These are phyloP conservation scores for Darksidea phi DNA, from an alignment of 495 filamentous ascomycete species.

Conservation along the genomic window DNA sequence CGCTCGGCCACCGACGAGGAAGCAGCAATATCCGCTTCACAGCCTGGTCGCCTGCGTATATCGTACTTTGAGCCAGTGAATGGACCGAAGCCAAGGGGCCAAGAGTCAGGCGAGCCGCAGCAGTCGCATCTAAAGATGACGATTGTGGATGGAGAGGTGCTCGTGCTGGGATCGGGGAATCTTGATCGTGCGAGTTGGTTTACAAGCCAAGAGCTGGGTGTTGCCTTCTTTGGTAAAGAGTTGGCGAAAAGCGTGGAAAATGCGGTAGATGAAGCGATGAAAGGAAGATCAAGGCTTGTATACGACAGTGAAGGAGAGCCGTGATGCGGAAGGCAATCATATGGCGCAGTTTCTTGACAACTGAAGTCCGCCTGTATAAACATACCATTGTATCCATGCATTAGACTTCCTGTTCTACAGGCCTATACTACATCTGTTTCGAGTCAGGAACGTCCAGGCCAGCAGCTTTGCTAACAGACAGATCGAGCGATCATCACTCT, in stretches of 20 bases:
- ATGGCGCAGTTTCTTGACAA: not conserved
- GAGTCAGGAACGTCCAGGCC: no score
- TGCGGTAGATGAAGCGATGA: slow-evolving; percentile 44
- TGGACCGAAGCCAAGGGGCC: slow-evolving; percentile 9
- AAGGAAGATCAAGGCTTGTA: slow-evolving; percentile 7
- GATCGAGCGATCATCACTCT: no score
- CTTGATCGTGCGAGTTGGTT: slow-evolving; percentile 75
- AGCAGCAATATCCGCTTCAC: slow-evolving; percentile 4
- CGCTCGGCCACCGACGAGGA: slow-evolving; percentile 16
- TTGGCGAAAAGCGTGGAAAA: slow-evolving; percentile 48
- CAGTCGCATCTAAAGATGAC: slow-evolving; percentile 71
- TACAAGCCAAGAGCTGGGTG: slow-evolving; percentile 73
- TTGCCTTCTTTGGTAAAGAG: slow-evolving; percentile 56
- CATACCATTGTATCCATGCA: no score
- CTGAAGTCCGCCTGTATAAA: no score
- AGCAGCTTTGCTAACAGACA: no score
- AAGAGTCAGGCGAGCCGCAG: slow-evolving; percentile 49
- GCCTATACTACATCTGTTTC: no score
- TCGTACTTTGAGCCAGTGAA: slow-evolving; percentile 48
- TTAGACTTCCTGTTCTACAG: no score
- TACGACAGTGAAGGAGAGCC: slow-evolving; percentile 10
- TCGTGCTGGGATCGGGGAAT: slow-evolving; percentile 71
- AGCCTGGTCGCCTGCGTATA: slow-evolving; percentile 43
- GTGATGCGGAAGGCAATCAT: not conserved
- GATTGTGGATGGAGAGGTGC: slow-evolving; percentile 59